These are phyloP conservation scores for Graphiopsis chlorocephala DNA, from an alignment of 2,329 filamentous ascomycete species.

Conservation along the genomic window DNA sequence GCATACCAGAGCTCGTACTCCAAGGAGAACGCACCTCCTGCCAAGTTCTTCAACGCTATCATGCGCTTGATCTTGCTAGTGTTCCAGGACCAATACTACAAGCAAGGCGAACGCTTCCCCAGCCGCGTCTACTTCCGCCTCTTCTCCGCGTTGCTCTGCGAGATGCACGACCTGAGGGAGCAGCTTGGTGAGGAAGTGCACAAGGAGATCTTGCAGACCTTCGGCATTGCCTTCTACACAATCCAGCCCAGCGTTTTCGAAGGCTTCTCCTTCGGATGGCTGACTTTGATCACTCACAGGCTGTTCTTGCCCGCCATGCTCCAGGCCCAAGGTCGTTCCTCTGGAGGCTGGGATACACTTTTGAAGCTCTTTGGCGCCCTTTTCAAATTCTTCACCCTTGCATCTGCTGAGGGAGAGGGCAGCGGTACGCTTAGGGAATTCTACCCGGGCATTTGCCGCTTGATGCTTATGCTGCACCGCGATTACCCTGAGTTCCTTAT, in stretches of 20 bases:
- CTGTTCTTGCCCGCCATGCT: slow-evolving; percentile 79
- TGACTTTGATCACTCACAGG: slow-evolving; percentile 77
- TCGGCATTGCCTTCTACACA: slow-evolving; percentile 68
- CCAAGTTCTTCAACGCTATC: slow-evolving; percentile 14
- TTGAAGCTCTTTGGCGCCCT: slow-evolving; percentile 56
- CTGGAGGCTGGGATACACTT: slow-evolving; percentile 70
- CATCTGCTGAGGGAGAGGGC: slow-evolving; percentile 74
- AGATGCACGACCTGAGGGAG: slow-evolving; percentile 48
- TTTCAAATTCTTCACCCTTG: slow-evolving; percentile 59
- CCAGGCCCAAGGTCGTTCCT: slow-evolving; percentile 37
- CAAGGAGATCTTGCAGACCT: slow-evolving; percentile 66
- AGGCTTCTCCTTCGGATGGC: slow-evolving; percentile 82
- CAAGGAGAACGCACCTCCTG: slow-evolving; percentile 8
- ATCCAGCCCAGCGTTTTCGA: slow-evolving; percentile 76
- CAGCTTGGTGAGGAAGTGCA: slow-evolving; percentile 27
- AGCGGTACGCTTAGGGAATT: slow-evolving; percentile 79
- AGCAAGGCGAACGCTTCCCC: slow-evolving; percentile 76
- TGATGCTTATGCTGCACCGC: slow-evolving; percentile 82
- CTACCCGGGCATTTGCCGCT: slow-evolving; percentile 78
- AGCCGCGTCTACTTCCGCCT: slow-evolving; percentile 89
- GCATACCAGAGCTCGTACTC: slow-evolving; percentile 56
- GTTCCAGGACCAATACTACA: slow-evolving; percentile 80
- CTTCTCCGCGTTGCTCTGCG: slow-evolving; percentile 78
- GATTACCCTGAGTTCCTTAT: slow-evolving; percentile 93
- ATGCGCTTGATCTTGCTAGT: slow-evolving; percentile 67